Percentiles rank a stretch among this genome's conserved stretches.
These are phyloP conservation scores for Coniochaeta prunicola DNA, from an alignment of 2,329 filamentous ascomycete genomes.

Conservation along the genomic window DNA sequence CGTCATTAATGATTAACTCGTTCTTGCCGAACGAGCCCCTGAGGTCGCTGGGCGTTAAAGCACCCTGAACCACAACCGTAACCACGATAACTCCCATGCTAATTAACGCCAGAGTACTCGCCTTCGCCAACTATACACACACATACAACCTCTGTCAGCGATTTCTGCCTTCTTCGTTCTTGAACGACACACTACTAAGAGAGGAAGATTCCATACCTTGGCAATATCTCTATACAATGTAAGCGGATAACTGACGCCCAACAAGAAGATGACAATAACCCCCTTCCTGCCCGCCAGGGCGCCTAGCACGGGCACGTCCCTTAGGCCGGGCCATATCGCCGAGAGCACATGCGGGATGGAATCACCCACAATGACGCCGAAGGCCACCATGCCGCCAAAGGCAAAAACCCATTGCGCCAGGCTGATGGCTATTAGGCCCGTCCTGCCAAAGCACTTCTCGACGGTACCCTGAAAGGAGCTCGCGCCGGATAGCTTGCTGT, in stretches of 20 bases:
- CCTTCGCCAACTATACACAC: slow-evolving; percentile 73
- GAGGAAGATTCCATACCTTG: slow-evolving; percentile 58
- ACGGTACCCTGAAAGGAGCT: slow-evolving; percentile 95
- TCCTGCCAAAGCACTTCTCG: slow-evolving; percentile 85
- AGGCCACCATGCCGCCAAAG: slow-evolving; percentile 97
- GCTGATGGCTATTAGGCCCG: slow-evolving; percentile 79
- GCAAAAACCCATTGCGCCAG: slow-evolving; percentile 97
- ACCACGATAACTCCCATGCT: slow-evolving; percentile 89
- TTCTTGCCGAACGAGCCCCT: slow-evolving; percentile 65
- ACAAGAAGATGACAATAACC: slow-evolving; percentile 79
- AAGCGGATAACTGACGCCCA: slow-evolving; percentile 83
- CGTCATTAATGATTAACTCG: slow-evolving; percentile 71
- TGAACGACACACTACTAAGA: background rate
- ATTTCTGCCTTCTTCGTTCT: background rate
- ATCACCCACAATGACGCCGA: slow-evolving; percentile 95
- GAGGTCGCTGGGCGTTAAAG: slow-evolving; percentile 62
- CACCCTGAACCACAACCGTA: slow-evolving; percentile 79
- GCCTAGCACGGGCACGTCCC: slow-evolving; percentile 68
- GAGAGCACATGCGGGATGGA: slow-evolving; percentile 85
- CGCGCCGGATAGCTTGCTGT: slow-evolving; percentile 91
- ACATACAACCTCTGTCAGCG: background rate
- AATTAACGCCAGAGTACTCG: slow-evolving; percentile 83
- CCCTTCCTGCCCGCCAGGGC: slow-evolving; percentile 74
- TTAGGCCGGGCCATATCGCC: slow-evolving; percentile 72
- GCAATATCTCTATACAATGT: slow-evolving; percentile 95